phyloP scores from a whole-genome alignment of 2,329 filamentous ascomycete genomes.

The Nemania serpens region DNA sequence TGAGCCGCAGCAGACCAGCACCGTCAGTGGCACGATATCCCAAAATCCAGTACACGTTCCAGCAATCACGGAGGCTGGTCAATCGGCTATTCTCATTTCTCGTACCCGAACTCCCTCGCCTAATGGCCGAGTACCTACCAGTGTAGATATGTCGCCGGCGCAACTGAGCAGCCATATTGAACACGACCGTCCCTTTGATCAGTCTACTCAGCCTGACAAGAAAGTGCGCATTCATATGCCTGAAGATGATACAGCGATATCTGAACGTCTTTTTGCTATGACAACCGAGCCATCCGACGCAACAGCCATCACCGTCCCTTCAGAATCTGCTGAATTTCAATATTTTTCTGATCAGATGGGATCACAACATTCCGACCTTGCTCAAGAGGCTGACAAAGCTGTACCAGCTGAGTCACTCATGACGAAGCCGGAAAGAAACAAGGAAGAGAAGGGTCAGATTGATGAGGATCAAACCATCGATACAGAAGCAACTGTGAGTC shows the following conservation, averaged over 20 bases:
- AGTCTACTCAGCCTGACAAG: conserved; percentile 44
- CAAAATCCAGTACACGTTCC: conserved; percentile 2
- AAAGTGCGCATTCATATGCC: conserved; percentile 40
- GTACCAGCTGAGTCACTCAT: background rate
- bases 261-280: conserved; percentile 37
- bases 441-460: conserved; percentile 13
- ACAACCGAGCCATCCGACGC: background rate
- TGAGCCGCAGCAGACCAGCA: conserved; percentile 30
- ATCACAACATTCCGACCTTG: background rate
- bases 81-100: conserved; percentile 8
- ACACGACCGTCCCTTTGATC: conserved; percentile 46
- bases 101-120: conserved; percentile 29
- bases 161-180: conserved; percentile 43
- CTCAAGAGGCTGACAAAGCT: conserved; percentile 27
- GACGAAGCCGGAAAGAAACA: conserved; percentile 19
- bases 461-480: conserved; percentile 31
- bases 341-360: background rate
- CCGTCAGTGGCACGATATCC: conserved; percentile 5
- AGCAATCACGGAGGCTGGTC: conserved; percentile 10
- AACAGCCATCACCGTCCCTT: background rate
- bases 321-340: background rate
- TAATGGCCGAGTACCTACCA: conserved; percentile 21
- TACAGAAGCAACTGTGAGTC: conserved; percentile 21
- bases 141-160: conserved; percentile 42
- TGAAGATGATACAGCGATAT: conserved; percentile 34